Conservation (phyloP, 2,329 filamentous ascomycete species). For the Nakataea oryzae region DNA sequence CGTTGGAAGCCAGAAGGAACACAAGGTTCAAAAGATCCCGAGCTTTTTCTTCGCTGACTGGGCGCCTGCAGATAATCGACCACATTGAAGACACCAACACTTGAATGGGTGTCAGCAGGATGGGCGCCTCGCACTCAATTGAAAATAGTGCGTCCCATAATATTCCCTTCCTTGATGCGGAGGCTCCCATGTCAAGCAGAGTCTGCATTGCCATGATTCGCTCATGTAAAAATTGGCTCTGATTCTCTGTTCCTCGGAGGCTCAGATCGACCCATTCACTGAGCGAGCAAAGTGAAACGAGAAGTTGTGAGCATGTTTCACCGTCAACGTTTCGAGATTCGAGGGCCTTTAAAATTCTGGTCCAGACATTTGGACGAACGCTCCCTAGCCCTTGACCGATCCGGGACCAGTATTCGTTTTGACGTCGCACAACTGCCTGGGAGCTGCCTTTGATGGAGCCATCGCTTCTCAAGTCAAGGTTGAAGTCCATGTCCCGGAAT, state of each 20-base stretch:
- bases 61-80: background rate
- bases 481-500: background rate
- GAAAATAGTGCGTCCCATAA: accelerated
- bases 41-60: background rate
- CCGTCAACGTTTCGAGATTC: background rate
- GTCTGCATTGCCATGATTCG: too few relatives aligned
- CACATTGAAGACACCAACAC: background rate
- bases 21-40: background rate
- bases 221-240: too few relatives aligned
- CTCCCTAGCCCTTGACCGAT: accelerated
- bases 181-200: background rate
- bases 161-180: background rate
- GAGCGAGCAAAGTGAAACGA: background rate
- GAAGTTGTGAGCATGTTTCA: background rate
- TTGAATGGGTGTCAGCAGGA: background rate
- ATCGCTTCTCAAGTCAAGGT: too few relatives aligned
- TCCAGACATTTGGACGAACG: background rate
- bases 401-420: background rate
- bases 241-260: too few relatives aligned
- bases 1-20: background rate
- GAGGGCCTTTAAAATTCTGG: background rate
- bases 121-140: background rate
- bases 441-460: too few relatives aligned
- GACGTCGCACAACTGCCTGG: too few relatives aligned
- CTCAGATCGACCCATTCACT: too few relatives aligned